phyloP scores from a whole-genome alignment of 305 asterid species.

The Fraxinus platypoda region DNA sequence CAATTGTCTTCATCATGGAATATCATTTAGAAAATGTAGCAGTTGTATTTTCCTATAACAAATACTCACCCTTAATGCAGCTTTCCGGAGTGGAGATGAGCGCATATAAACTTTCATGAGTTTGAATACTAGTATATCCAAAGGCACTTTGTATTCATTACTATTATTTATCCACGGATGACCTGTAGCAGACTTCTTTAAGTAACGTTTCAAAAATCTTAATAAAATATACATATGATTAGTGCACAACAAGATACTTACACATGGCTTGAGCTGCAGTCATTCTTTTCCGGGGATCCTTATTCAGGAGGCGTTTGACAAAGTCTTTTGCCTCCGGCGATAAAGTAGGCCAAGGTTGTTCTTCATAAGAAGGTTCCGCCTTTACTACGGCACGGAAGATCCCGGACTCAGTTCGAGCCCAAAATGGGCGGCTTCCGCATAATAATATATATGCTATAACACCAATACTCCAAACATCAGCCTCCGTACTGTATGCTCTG shows the following conservation, averaged over 20 bases:
- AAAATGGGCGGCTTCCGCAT: conserved; percentile 86
- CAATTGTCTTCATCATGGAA: neutral
- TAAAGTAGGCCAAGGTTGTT: conserved; percentile 59
- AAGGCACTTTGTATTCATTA: conserved; percentile 53
- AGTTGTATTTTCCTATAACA: neutral
- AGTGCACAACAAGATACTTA: conserved; percentile 34
- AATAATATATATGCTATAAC: conserved; percentile 74
- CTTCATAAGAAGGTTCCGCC: conserved; percentile 76
- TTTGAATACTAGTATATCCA: conserved; percentile 72
- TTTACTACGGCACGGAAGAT: conserved; percentile 76
- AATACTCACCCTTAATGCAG: conserved; percentile 76
- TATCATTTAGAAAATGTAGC: neutral
- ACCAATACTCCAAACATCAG: conserved; percentile 90
- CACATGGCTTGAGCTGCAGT: conserved; percentile 85
- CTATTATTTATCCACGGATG: conserved; percentile 86
- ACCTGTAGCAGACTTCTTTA: conserved; percentile 44
- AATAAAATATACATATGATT: neutral
- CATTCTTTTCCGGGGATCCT: conserved; percentile 82
- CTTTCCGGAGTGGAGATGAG: conserved; percentile 92
- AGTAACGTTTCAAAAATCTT: neutral
- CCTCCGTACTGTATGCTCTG: conserved; percentile 77
- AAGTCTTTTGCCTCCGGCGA: conserved; percentile 63
- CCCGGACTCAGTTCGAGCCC: conserved; percentile 91
- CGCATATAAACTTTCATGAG: conserved; percentile 92
- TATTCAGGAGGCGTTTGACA: conserved; percentile 53